Percentiles rank a stretch among this genome's conserved stretches.
Conservation (phyloP, 441 rosid genomes). For the Hura crepitans region DNA sequence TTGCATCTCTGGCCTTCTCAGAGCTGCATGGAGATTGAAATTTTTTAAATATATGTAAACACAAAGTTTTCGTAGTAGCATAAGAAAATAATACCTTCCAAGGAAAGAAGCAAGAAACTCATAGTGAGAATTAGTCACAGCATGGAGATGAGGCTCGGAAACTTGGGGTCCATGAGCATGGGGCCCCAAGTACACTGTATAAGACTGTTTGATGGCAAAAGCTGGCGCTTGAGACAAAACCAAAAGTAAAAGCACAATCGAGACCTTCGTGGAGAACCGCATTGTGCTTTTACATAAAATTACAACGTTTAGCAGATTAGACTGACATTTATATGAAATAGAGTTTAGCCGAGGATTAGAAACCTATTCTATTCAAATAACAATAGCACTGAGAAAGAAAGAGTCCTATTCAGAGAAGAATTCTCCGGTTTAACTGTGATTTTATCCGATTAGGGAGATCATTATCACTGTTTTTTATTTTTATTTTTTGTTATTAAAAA, state of each 20-base stretch:
- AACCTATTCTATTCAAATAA: too few relatives aligned
- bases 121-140: constrained; percentile 39
- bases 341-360: too few relatives aligned
- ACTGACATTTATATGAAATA: too few relatives aligned
- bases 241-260: constrained; percentile 17
- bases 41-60: too few relatives aligned
- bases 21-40: constrained; percentile 24
- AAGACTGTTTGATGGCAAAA: constrained; percentile 43
- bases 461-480: too few relatives aligned
- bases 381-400: too few relatives aligned
- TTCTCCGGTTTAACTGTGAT: too few relatives aligned
- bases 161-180: constrained; percentile 38
- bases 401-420: too few relatives aligned
- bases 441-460: too few relatives aligned
- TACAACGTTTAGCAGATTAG: too few relatives aligned
- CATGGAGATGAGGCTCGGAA: constrained; percentile 29
- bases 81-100: constrained; percentile 34
- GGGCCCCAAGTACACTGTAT: constrained; percentile 66
- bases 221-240: constrained; percentile 24
- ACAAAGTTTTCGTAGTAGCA: background rate
- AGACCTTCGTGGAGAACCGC: constrained; percentile 12
- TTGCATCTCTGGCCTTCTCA: constrained; percentile 45
- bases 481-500: too few relatives aligned
- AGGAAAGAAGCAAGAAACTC: constrained; percentile 43
- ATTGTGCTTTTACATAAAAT: too few relatives aligned